A percentile compares a stretch with the other conserved stretches of the same genome.
These are phyloP conservation scores for Nicotiana tomentosiformis DNA, from an alignment of 257 asterid genomes.

Conservation along the genomic window DNA sequence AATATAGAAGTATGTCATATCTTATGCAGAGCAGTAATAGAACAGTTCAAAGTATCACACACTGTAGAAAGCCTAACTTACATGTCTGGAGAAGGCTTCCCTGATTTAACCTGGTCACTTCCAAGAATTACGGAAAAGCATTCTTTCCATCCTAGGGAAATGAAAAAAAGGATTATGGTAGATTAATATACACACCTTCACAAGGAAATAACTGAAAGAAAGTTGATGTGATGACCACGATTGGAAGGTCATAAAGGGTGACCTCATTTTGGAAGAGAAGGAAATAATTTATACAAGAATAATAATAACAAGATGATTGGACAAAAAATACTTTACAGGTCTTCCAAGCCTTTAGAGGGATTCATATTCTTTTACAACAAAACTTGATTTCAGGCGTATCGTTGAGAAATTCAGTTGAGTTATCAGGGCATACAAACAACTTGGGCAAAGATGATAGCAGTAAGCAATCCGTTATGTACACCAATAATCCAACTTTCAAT, in stretches of 20 bases:
- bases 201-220: not conserved
- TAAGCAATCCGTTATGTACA: not conserved
- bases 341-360: not conserved
- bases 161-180: not conserved
- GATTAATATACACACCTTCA: not conserved
- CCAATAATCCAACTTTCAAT: not conserved
- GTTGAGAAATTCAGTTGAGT: not conserved
- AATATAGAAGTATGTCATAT: not conserved
- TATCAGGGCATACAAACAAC: not conserved
- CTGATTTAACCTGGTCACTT: conserved; percentile 79
- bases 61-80: conserved; percentile 27
- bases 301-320: not conserved
- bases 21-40: not conserved
- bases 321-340: not conserved
- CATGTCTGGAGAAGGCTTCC: conserved; percentile 93
- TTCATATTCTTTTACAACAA: not conserved
- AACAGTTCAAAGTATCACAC: not conserved
- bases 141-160: conserved; percentile 73
- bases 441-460: not conserved
- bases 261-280: conserved; percentile 11
- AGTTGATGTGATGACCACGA: not conserved
- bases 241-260: not conserved
- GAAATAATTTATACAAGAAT: not conserved
- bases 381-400: not conserved
- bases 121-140: conserved; percentile 65